Evolutionary conservation across 495 filamentous ascomycete species (phyloP).

Genomic region (Penicillium tannophilum): DNA sequence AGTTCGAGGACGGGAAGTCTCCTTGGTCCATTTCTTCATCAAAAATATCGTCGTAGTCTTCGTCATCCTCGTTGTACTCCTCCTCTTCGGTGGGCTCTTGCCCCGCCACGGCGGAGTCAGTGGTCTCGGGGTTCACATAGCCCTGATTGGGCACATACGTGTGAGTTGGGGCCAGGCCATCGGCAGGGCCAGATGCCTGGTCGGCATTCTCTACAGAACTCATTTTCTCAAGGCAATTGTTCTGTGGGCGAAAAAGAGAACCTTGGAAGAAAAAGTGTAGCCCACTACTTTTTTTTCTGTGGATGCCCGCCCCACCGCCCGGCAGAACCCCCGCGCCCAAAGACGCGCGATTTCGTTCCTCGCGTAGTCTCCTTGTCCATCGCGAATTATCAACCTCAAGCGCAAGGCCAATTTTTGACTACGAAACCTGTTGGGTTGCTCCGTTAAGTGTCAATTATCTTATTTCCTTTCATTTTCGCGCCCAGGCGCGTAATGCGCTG

Average conservation of each 20-base stretch:
- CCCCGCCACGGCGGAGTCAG: constrained; percentile 38
- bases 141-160: constrained; percentile 58
- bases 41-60: constrained; percentile 61
- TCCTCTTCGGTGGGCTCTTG: constrained; percentile 37
- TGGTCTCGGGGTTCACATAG: constrained; percentile 44
- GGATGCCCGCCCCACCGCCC: constrained; percentile 37
- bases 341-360: constrained; percentile 29
- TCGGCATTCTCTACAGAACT: constrained; percentile 25
- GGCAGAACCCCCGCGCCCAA: constrained; percentile 49
- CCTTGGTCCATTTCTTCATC: constrained; percentile 59
- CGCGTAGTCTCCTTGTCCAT: constrained; percentile 23
- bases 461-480: constrained; percentile 13
- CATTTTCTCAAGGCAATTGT: constrained; percentile 24
- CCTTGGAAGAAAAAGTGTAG: constrained; percentile 25
- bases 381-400: constrained; percentile 17
- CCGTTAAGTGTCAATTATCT: not conserved
- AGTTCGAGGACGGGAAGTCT: constrained; percentile 59
- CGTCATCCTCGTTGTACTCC: constrained; percentile 51
- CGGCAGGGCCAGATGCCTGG: constrained; percentile 38
- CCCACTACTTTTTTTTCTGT: constrained; percentile 40
- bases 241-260: constrained; percentile 9
- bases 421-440: not conserved
- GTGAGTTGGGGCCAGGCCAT: constrained; percentile 52
- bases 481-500: constrained; percentile 42
- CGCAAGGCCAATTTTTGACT: constrained; percentile 5